Evolutionary conservation across 2,329 filamentous ascomycete genomes (phyloP).

Genomic region (Penicillium paneum): DNA sequence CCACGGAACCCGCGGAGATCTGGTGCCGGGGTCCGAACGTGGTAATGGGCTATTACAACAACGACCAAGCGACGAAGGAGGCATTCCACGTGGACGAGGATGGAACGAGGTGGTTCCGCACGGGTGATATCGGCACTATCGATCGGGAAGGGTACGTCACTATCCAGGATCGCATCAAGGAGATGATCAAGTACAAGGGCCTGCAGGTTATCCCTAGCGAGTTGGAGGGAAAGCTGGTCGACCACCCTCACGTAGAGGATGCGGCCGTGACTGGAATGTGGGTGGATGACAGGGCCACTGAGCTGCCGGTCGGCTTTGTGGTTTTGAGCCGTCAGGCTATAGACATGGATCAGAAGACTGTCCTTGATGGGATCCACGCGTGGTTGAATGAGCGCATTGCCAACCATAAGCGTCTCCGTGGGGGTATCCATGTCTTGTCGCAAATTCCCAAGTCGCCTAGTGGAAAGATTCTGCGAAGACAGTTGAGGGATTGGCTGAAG

Average conservation of each 20-base stretch:
- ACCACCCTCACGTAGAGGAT: conserved; percentile 22
- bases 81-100: conserved; percentile 17
- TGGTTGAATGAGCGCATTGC: conserved; percentile 29
- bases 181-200: conserved; percentile 27
- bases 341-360: conserved; percentile 5
- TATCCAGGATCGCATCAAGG: conserved; percentile 24
- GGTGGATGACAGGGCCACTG: conserved; percentile 21
- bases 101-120: conserved; percentile 22
- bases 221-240: conserved; percentile 21
- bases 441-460: conserved; percentile 34
- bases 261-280: conserved; percentile 21
- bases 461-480: conserved; percentile 33
- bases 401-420: conserved; percentile 33
- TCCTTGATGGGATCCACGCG: conserved; percentile 12
- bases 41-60: conserved; percentile 19
- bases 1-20: conserved; percentile 17
- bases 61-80: conserved; percentile 15
- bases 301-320: conserved; percentile 22
- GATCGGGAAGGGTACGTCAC: conserved; percentile 18
- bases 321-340: conserved; percentile 13
- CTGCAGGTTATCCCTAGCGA: conserved; percentile 24
- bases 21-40: conserved; percentile 24
- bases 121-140: conserved; percentile 20
- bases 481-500: conserved; percentile 24
- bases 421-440: conserved; percentile 32